phyloP scores from a whole-genome alignment of 1,284 basidiomycete species.

The Ceratorhiza oryzae-sativae region DNA sequence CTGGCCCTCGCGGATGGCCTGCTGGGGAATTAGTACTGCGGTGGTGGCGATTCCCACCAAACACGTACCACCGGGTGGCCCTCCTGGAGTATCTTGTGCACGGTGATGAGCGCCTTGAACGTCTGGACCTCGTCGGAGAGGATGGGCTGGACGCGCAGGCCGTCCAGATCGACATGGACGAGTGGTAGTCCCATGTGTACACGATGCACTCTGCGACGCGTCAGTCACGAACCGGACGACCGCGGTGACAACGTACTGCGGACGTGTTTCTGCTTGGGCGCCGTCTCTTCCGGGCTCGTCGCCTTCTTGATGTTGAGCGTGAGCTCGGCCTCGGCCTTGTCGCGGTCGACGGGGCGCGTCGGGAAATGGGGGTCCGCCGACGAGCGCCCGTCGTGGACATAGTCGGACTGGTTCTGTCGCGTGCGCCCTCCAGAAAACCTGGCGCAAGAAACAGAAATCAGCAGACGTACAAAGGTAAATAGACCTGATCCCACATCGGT shows the following conservation, averaged over 20 bases:
- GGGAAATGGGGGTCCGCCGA: slow-evolving; percentile 82
- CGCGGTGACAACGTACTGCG: slow-evolving; percentile 71
- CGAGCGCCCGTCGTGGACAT: slow-evolving; percentile 46
- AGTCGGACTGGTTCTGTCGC: slow-evolving; percentile 41
- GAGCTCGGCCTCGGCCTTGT: slow-evolving; percentile 92
- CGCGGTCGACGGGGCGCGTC: slow-evolving; percentile 94
- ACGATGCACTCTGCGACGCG: slow-evolving; percentile 83
- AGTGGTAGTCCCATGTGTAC: slow-evolving; percentile 98
- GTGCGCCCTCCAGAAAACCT: slow-evolving; percentile 41
- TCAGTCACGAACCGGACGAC: background rate
- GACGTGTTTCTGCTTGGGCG: slow-evolving; percentile 97
- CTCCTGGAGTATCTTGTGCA: slow-evolving; percentile 95
- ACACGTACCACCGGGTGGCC: slow-evolving; percentile 86
- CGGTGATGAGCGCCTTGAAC: slow-evolving; percentile 94
- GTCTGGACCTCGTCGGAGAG: slow-evolving; percentile 94
- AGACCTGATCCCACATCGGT: background rate
- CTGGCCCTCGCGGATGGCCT: slow-evolving; percentile 95
- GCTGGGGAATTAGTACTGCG: slow-evolving; percentile 24
- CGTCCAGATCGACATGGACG: slow-evolving; percentile 98
- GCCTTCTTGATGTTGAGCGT: slow-evolving; percentile 96
- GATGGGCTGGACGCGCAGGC: slow-evolving; percentile 92
- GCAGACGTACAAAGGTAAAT: background rate
- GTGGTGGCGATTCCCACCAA: background rate
- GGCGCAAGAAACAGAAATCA: background rate
- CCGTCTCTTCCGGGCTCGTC: slow-evolving; percentile 88